Evolutionary conservation across 495 filamentous ascomycete genomes (phyloP), one percentile per base, ranked within the genome.

Genomic region (Patellaria atrata): DNA sequence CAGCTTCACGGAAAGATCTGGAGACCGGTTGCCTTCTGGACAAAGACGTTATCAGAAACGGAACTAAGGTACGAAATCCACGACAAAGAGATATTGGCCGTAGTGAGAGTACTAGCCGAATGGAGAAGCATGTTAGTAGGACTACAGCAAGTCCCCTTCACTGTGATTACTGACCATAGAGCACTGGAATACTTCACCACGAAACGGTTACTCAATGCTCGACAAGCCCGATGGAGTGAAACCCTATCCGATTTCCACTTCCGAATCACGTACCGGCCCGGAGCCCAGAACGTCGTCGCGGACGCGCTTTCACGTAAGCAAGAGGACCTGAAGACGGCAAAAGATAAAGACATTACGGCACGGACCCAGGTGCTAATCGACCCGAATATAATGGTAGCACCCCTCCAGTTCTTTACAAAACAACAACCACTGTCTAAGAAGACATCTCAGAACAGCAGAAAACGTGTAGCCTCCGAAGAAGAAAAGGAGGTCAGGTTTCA

Each of bases 31-130:
- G 45, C 44, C 9, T 60, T 40, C 42, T 56, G 46, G 27, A 56
- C 40, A 5, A 47, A 39, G 31, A 56, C 48, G 39, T 47, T 41
- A 10, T 36, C 17, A 11, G 41, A 32, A 22, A 33, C 38, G 3
- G 35, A 56, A 27, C 51, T 26, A 12, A 56, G 54, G 35, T 54
- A 56, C 38, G 21, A 50, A 18, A 56, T 55, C 18, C 36, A 52
- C 41, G 42, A 55, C 38, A 59, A 60, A 37, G 56, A 60, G 43
- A 43, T 62, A 15, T 47, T 62, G 15, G 47, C 46, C 8, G 56
- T 62, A 15, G 43, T 62, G 12, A 14, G 30, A 16, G 49, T 35
- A 28, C 41, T 62, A 14, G 23, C 51, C 16, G 37, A 57, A 28
- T 62, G 41, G 56, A 30, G 48, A 16, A 3, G 37, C 10, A 42